Evolutionary conservation across 345 rosid species (phyloP), one percentile per base, ranked within the genome.

Genomic region (Dipteronia dyeriana): DNA sequence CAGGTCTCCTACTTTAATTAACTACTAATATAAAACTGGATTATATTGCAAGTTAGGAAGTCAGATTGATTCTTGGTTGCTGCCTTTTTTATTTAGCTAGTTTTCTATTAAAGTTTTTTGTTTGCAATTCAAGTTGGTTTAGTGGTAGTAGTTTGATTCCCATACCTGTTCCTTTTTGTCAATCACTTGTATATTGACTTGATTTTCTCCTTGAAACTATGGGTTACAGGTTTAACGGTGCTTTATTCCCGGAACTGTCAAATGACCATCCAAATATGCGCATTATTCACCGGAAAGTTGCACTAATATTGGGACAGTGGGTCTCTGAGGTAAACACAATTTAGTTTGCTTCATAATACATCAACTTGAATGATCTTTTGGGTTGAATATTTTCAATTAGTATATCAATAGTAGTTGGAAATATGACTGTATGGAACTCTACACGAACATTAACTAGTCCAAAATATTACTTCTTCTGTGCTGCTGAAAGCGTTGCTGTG

Each of bases 281-380:
- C 70, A 88, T 96, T 82, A 96, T 94, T 80, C 98, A 94, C 80
- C 88, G 98, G 62, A 96, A 96, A 84, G 97, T 96, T 80, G 98
- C 97, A 56, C 80, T 94, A 57, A 91, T 96, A 82, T 86, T 96
- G 82, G 99, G 99, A 72, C 99, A 96, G 65, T 96, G 98, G 98
- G 98, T 96, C 81, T 96, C 98, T 60, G 99, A 96, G 98, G 99
- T 96, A 88, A 71, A 43, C n/a, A 39, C 17, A 16, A 51, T 54
- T 69, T 83, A 49, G 41, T 77, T 59, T 71, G 75, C 54, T 61
- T 38, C 31, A 38, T 64, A 31, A 14, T 70, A 38, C 41, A 19
- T 29, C 7, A 34, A 31, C n/a, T 49, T n/a, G 25, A 2, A 22
- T 26, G 14, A 41, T 59, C 51, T 6, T 70, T 43, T 3, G 49